These are phyloP conservation scores for Acidomyces sp. DNA, from an alignment of 495 filamentous ascomycete genomes.

Conservation along the genomic window DNA sequence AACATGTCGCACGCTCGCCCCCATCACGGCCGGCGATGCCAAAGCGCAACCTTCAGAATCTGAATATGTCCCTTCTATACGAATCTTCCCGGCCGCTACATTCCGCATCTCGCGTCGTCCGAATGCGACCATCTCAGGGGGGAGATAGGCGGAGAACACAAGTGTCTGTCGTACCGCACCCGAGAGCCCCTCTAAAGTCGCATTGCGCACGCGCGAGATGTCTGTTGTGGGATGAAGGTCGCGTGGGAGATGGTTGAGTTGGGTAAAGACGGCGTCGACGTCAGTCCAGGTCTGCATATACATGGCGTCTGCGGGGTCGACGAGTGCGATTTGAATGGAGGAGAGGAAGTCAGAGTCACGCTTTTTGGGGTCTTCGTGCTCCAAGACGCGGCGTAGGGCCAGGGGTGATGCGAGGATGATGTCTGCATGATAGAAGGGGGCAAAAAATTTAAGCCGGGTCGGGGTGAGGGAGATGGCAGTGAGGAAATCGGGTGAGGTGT, in stretches of 20 bases:
- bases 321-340: constrained; percentile 76
- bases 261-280: constrained; percentile 74
- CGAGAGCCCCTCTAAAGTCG: constrained; percentile 82
- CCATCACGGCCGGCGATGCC: constrained; percentile 53
- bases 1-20: constrained; percentile 61
- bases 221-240: constrained; percentile 90
- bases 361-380: constrained; percentile 62
- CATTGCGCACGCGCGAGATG: constrained; percentile 77
- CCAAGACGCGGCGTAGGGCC: constrained; percentile 79
- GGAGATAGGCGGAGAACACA: constrained; percentile 65
- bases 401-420: constrained; percentile 84
- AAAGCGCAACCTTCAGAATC: constrained; percentile 21
- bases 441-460: constrained; percentile 87
- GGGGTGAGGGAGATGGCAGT: constrained; percentile 88
- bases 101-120: constrained; percentile 67
- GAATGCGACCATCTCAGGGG: constrained; percentile 74
- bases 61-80: constrained; percentile 53
- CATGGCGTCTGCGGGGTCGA: constrained; percentile 86
- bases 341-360: constrained; percentile 82
- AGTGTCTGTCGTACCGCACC: constrained; percentile 72
- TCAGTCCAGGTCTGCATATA: constrained; percentile 99
- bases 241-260: constrained; percentile 80
- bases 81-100: constrained; percentile 60
- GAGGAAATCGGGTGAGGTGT: constrained; percentile 93
- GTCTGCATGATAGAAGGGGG: constrained; percentile 91